Evolutionary conservation across 305 asterid genomes (phyloP).

Genomic region (Caryopteris hybrid): DNA sequence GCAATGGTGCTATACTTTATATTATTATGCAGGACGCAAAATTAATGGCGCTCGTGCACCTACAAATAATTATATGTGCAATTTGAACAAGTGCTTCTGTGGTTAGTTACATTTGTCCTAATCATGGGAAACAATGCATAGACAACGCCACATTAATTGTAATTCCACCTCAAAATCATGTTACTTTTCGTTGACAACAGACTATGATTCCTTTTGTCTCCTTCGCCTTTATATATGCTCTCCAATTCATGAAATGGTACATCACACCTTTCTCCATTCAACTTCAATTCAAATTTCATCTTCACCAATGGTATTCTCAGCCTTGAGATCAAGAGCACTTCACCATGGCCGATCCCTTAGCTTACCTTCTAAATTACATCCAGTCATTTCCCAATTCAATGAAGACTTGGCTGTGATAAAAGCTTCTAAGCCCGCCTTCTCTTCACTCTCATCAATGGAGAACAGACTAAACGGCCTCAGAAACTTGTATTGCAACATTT

Average conservation of each 20-base stretch:
- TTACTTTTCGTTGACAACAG: neutral
- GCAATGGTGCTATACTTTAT: no score
- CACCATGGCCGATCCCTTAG: constrained; percentile 17
- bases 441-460: constrained; percentile 14
- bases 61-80: no score
- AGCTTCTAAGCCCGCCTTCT: constrained; percentile 10
- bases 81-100: neutral
- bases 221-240: neutral
- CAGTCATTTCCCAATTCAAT: neutral
- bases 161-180: neutral
- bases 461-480: neutral
- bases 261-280: constrained; percentile 13
- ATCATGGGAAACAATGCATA: neutral
- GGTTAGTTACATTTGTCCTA: neutral
- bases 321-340: constrained; percentile 8
- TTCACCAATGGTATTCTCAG: constrained; percentile 6
- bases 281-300: neutral
- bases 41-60: no score
- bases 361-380: neutral
- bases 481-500: constrained; percentile 3
- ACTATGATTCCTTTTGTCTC: neutral
- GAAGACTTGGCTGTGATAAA: constrained; percentile 12
- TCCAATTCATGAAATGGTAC: neutral
- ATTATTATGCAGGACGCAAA: no score
- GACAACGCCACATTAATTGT: neutral